Conservation (phyloP, 2,329 filamentous ascomycete species). For the Fusarium redolens region DNA sequence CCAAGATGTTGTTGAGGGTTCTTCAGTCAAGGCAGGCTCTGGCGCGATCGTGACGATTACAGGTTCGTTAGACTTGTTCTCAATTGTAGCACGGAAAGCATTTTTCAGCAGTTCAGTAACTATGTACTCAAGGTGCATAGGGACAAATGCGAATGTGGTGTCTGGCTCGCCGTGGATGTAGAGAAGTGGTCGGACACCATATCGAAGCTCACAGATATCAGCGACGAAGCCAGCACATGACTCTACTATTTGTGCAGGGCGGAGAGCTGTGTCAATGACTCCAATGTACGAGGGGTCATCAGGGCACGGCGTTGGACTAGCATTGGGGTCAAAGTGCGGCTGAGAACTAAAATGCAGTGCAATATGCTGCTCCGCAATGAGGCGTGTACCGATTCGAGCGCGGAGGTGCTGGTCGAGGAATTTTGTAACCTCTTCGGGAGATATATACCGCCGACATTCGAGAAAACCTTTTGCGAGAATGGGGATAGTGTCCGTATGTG, state of each 20-base stretch:
- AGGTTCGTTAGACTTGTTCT: slow-evolving; percentile 83
- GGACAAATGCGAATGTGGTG: slow-evolving; percentile 92
- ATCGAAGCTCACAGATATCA: slow-evolving; percentile 96
- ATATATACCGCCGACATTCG: slow-evolving; percentile 92
- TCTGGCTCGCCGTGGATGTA: slow-evolving; percentile 86
- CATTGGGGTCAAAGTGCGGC: slow-evolving; percentile 72
- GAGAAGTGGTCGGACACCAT: slow-evolving; percentile 85
- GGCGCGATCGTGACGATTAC: slow-evolving; percentile 93
- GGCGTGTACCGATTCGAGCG: slow-evolving; percentile 89
- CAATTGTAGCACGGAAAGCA: slow-evolving; percentile 91
- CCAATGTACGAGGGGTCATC: slow-evolving; percentile 81
- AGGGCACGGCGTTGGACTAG: slow-evolving; percentile 62
- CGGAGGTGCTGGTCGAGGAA: slow-evolving; percentile 96
- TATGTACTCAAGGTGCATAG: slow-evolving; percentile 97
- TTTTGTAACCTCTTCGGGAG: slow-evolving; percentile 81
- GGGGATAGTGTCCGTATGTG: slow-evolving; percentile 93
- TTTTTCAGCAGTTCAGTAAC: slow-evolving; percentile 97
- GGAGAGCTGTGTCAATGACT: slow-evolving; percentile 91
- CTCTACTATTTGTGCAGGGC: slow-evolving; percentile 83
- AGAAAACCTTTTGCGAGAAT: slow-evolving; percentile 92
- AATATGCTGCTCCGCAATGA: slow-evolving; percentile 97
- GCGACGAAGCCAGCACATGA: slow-evolving; percentile 90
- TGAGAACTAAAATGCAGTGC: slow-evolving; percentile 81
- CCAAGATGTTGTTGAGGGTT: slow-evolving; percentile 31
- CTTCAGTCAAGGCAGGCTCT: slow-evolving; percentile 59